Conservation (phyloP, 2,329 filamentous ascomycete species). For the Exophiala bonariae region DNA sequence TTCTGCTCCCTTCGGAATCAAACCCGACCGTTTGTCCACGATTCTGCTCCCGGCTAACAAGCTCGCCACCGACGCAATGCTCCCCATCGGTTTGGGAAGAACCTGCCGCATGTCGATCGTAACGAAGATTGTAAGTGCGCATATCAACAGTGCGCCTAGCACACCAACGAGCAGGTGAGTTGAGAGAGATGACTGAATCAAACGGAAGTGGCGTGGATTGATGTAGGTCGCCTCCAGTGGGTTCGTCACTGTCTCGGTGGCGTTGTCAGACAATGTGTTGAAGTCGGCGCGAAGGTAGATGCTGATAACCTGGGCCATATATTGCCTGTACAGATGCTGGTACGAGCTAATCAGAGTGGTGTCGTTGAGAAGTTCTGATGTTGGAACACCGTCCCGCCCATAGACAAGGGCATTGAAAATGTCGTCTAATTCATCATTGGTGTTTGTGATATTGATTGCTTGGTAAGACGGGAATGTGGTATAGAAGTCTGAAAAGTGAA, state of each 20-base stretch:
- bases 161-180: conserved; percentile 21
- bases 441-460: conserved; percentile 11
- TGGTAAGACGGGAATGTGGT: conserved; percentile 6
- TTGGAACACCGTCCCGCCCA: conserved; percentile 19
- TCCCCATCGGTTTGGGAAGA: conserved; percentile 21
- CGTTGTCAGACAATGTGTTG: conserved; percentile 16
- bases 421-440: conserved; percentile 13
- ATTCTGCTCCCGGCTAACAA: conserved; percentile 20
- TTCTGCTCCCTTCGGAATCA: conserved; percentile 20
- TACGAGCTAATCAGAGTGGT: conserved; percentile 14
- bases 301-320: conserved; percentile 16
- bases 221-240: conserved; percentile 13
- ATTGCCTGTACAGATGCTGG: conserved; percentile 21
- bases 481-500: conserved; percentile 15
- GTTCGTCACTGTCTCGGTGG: conserved; percentile 15
- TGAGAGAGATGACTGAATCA: conserved; percentile 16
- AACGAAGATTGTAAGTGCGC: conserved; percentile 17
- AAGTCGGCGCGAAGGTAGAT: conserved; percentile 16
- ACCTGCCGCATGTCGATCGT: conserved; percentile 21
- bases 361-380: conserved; percentile 12
- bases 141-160: conserved; percentile 15
- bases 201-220: conserved; percentile 11
- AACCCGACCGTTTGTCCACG: conserved; percentile 14
- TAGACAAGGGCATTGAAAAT: conserved; percentile 20
- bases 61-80: conserved; percentile 20